phyloP scores from a whole-genome alignment of 129 eudicot species.

The Solidago caesia region DNA sequence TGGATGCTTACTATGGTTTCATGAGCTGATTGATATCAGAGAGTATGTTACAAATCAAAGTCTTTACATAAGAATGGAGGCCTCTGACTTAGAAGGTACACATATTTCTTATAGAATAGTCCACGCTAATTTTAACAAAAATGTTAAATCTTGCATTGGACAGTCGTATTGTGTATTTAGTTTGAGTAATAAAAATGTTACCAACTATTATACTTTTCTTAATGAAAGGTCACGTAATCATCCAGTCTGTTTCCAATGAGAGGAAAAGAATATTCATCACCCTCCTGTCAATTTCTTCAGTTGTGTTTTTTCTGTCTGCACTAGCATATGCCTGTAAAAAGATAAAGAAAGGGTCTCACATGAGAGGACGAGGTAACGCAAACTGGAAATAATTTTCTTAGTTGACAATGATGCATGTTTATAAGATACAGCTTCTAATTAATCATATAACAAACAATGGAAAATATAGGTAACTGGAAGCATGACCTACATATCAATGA shows the following conservation, averaged over 20 bases:
- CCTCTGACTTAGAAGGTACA: slow-evolving; percentile 20
- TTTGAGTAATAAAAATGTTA: not conserved
- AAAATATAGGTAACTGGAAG: slow-evolving; percentile 8
- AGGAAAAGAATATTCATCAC: not conserved
- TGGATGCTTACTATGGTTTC: slow-evolving; percentile 45
- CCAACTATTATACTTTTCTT: not conserved
- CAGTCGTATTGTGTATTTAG: not conserved
- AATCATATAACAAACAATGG: not conserved
- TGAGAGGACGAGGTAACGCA: slow-evolving; percentile 23
- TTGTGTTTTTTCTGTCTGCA: slow-evolving; percentile 3
- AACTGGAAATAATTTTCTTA: too few species aligned
- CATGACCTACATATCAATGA: slow-evolving; percentile 1
- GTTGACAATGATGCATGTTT: too few species aligned
- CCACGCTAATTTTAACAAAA: not conserved
- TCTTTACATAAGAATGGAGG: slow-evolving; percentile 31
- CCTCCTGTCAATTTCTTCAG: not conserved
- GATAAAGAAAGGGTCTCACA: slow-evolving; percentile 4
- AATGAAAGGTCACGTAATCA: not conserved
- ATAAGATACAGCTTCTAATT: not conserved
- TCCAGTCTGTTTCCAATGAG: not conserved
- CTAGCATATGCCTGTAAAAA: slow-evolving; percentile 7
- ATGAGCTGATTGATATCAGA: slow-evolving; percentile 30
- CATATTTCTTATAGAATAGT: not conserved
- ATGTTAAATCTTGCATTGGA: not conserved
- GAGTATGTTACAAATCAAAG: slow-evolving; percentile 14